Base-by-base conservation (phyloP, 495 filamentous ascomycete species). In the Aspergillus coremiiformis region DNA sequence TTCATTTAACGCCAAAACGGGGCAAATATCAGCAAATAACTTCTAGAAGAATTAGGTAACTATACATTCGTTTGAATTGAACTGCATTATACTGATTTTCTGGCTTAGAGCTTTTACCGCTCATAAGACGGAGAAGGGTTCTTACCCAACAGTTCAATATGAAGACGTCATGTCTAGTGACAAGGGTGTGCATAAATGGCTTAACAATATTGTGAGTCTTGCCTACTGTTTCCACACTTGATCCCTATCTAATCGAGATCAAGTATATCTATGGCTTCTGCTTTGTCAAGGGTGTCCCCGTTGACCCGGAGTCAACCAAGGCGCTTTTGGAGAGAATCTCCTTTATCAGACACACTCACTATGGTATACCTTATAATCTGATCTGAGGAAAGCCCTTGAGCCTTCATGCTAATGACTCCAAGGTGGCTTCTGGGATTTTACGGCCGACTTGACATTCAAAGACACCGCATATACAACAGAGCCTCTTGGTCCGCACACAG, bases 341-440 rank as follows among this genome's bases (percentile, higher is more conserved):
- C 8, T 87, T 88, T 55, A 89, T 96, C 59, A 78, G 88, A 10
- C 66, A 81, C 33, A 97, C 92, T 0, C 92, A 97, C 63, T 97
- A 96, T 63, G 92, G 89, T 80, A 69, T 4, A 8, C 15, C 7
- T 15, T 4, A 6, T 12, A 9, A 4, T 15, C 9, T 32, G n/a
- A 11, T 12, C 22, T 32, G 19, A 14, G 4, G 2, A 1, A 1
- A 2, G n/a, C 21, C 10, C 12, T 12, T 17, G 10, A 0, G 10
- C 15, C 15, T 9, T 29, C 14, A 9, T 29, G 10, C 48, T 39
- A 20, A 24, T 2, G n/a, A 42, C 39, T 15, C 27, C 14, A 27
- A 84, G 82, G 85, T 55, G 90, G 86, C 22, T 96, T 96, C 71
- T 97, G 90, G 77, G 89, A 95, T 66, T 96, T 97, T 66, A 91